Evolutionary conservation across 306 rosid genomes (phyloP).

Genomic region (Dalbergia cultrata): DNA sequence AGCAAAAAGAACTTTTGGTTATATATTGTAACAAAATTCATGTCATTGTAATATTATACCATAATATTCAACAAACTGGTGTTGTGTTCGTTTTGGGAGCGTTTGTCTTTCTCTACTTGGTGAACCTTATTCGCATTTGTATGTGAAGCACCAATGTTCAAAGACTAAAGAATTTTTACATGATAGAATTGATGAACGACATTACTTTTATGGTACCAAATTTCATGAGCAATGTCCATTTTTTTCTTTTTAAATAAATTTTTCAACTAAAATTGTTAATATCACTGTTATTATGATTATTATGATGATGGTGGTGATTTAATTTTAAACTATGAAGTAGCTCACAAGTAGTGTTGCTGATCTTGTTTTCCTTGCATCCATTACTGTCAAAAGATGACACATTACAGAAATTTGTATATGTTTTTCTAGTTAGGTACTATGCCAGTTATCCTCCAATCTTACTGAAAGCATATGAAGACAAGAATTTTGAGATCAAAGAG

Average conservation of each 20-base stretch:
- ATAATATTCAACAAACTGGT: not conserved
- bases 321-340: slow-evolving; percentile 17
- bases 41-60: not conserved
- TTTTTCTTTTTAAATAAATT: too few relatives aligned
- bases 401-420: not conserved
- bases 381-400: slow-evolving; percentile 14
- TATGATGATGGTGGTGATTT: too few relatives aligned
- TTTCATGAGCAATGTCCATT: too few relatives aligned
- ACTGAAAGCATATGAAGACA: slow-evolving; percentile 51
- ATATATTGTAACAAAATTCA: not conserved
- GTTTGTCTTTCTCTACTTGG: not conserved
- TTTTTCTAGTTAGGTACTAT: slow-evolving; percentile 40
- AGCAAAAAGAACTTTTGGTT: not conserved
- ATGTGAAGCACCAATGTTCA: not conserved
- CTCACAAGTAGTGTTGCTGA: slow-evolving; percentile 38
- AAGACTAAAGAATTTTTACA: not conserved
- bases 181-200: too few relatives aligned
- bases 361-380: slow-evolving; percentile 8
- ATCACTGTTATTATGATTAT: too few relatives aligned
- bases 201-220: too few relatives aligned
- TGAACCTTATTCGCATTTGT: not conserved
- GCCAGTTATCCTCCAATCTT: slow-evolving; percentile 45
- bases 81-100: not conserved
- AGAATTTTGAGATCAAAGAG: slow-evolving; percentile 51
- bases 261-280: too few relatives aligned